Evolutionary conservation across 2,329 filamentous ascomycete species (phyloP), one percentile per base, ranked within the genome.

Genomic region (Fusarium cyanostomum): DNA sequence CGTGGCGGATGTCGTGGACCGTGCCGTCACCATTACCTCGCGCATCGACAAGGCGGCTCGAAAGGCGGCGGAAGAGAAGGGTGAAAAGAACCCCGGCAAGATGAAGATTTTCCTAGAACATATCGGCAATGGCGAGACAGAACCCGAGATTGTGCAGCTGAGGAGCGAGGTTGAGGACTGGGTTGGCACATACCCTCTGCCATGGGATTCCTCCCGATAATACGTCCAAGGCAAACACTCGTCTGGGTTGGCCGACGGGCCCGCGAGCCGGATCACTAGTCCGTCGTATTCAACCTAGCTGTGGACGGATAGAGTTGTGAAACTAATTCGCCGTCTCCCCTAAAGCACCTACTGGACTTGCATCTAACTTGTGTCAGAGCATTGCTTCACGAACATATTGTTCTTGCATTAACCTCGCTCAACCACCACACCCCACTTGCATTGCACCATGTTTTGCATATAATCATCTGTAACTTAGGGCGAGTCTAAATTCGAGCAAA

Each of bases 1-100:
- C 13, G 92, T 96, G 12, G 92, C 92, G 12, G 90, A 92, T 72
- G 92, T 96, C 64, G 91, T 96, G 50, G 91, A 94, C 78, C 88
- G 91, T 43, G 90, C 91, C 8, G 92, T 96, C 42, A 87, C 86
- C 27, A 92, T 96, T 69, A 89, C 92, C 2, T 84, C 89, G 67
- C 86, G 90, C 58, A 80, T 96, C 41, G 89, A 94, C 78, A 92
- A 87, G 77, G 85, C 86, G 59, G 89, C 89, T 5, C 85, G 86
- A 69, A 88, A 90, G 69, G 84, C 85, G n/a, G 87, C 88, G 10
- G 84, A 89, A 74, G 86, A 88, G 59, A 86, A 84, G 69, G 86
- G 85, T 24, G 85, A 89, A 63, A 91, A 90, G 81, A 85, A 80
- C 67, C 82, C 85, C 21, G 85, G 84, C 45, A 86, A 85, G 69